Percentiles rank a stretch among this genome's conserved stretches.
Conservation (phyloP, 78 protist genomes). For the Dictyostelium brefeldianum region DNA sequence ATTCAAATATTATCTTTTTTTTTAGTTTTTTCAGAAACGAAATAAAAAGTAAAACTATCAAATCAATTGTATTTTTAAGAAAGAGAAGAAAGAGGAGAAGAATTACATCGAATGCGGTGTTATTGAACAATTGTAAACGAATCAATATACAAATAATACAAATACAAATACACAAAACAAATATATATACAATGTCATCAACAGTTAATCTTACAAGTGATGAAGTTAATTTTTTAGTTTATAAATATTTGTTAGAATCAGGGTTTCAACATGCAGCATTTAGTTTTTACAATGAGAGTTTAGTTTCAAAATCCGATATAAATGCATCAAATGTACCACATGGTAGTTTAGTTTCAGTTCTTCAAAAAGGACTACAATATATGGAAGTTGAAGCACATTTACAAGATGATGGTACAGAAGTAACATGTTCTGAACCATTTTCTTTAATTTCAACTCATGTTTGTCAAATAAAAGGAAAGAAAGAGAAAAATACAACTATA, state of each 20-base stretch:
- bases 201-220: slow-evolving; percentile 83
- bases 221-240: slow-evolving; percentile 95
- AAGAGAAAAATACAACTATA: slow-evolving; percentile 21
- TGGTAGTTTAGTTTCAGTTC: slow-evolving; percentile 91
- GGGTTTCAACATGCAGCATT: slow-evolving; percentile 97
- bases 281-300: slow-evolving; percentile 92
- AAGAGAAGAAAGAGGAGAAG: too few relatives aligned
- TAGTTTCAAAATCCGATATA: slow-evolving; percentile 74
- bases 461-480: slow-evolving; percentile 59
- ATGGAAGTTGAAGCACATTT: slow-evolving; percentile 94
- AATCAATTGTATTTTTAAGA: too few relatives aligned
- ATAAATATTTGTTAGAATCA: slow-evolving; percentile 94
- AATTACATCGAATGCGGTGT: too few relatives aligned
- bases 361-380: slow-evolving; percentile 97
- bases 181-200: background rate
- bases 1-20: too few relatives aligned
- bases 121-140: too few relatives aligned
- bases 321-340: slow-evolving; percentile 90
- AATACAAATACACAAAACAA: too few relatives aligned
- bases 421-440: slow-evolving; percentile 86
- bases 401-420: slow-evolving; percentile 87
- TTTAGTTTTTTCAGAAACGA: too few relatives aligned
- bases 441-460: slow-evolving; percentile 56
- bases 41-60: too few relatives aligned
- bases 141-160: too few relatives aligned